Conservation (phyloP, 23 red algal species). For the Chondrus crispus region DNA sequence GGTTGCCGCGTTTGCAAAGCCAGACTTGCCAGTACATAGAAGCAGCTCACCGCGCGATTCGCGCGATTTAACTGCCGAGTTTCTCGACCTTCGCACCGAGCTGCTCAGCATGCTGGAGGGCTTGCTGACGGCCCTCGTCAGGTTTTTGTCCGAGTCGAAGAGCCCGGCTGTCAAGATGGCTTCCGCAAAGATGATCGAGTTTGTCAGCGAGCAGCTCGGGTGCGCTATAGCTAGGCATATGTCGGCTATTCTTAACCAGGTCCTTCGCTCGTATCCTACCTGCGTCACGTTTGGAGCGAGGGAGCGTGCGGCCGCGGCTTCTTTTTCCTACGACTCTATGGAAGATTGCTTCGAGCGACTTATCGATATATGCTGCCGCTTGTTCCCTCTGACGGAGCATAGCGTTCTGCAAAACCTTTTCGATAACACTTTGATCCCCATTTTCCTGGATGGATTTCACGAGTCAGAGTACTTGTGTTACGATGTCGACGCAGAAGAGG, state of each 20-base stretch:
- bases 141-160: constrained; percentile 40
- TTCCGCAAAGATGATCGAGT: constrained; percentile 60
- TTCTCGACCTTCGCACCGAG: constrained; percentile 72
- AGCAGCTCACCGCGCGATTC: not conserved
- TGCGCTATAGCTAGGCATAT: constrained; percentile 63
- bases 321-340: constrained; percentile 74
- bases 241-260: constrained; percentile 48
- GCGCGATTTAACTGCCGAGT: constrained; percentile 13
- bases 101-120: constrained; percentile 45
- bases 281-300: constrained; percentile 43
- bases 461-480: constrained; percentile 57
- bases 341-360: constrained; percentile 77
- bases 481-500: constrained; percentile 35
- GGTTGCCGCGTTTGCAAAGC: constrained; percentile 5
- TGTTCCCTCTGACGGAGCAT: constrained; percentile 76
- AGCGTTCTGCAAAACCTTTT: constrained; percentile 57
- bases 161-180: constrained; percentile 47
- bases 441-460: constrained; percentile 61
- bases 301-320: constrained; percentile 57
- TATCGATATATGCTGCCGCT: constrained; percentile 69
- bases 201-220: constrained; percentile 72
- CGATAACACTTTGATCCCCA: constrained; percentile 61
- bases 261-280: constrained; percentile 47
- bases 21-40: no score
- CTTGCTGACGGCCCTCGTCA: constrained; percentile 46